Percentiles rank a stretch among this genome's conserved stretches.
Conservation (phyloP, 495 filamentous ascomycete species). For the Trichoderma virens region DNA sequence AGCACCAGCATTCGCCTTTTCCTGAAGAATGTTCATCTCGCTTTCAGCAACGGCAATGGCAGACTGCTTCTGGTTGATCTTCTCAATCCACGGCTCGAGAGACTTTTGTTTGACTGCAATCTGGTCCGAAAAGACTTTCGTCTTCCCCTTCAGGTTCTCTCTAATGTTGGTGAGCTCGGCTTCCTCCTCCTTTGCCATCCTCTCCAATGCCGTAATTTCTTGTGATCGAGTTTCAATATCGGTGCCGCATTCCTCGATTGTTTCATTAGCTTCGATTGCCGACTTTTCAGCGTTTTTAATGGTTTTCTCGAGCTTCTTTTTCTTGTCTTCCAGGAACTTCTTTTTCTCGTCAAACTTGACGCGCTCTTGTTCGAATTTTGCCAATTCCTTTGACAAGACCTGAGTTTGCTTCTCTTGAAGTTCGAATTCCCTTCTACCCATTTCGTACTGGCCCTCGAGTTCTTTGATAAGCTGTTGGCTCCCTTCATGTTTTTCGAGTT, state of each 20-base stretch:
- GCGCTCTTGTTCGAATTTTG: constrained; percentile 86
- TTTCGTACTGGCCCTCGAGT: constrained; percentile 78
- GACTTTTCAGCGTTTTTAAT: constrained; percentile 57
- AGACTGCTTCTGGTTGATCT: constrained; percentile 91
- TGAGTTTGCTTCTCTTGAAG: constrained; percentile 75
- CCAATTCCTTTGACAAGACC: constrained; percentile 74
- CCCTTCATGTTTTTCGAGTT: constrained; percentile 86
- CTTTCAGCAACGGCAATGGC: constrained; percentile 89
- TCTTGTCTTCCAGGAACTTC: constrained; percentile 82
- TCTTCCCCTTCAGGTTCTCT: constrained; percentile 86
- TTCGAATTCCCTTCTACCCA: constrained; percentile 71
- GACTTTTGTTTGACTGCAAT: constrained; percentile 89
- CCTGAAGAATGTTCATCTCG: constrained; percentile 83
- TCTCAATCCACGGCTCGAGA: constrained; percentile 92
- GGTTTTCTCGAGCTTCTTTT: constrained; percentile 90
- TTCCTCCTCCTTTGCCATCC: constrained; percentile 68
- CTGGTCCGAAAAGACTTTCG: constrained; percentile 84
- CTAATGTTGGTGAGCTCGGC: constrained; percentile 71
- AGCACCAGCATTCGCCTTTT: constrained; percentile 78
- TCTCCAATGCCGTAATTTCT: constrained; percentile 67
- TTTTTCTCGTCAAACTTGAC: constrained; percentile 97
- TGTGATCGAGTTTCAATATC: constrained; percentile 68
- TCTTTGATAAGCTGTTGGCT: constrained; percentile 86
- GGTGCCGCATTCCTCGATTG: constrained; percentile 64
- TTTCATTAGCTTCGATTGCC: constrained; percentile 64